A percentile compares a stretch with the other conserved stretches of the same genome.
phyloP scores from a whole-genome alignment of 345 rosid species.

The Rhodamnia rubescens region DNA sequence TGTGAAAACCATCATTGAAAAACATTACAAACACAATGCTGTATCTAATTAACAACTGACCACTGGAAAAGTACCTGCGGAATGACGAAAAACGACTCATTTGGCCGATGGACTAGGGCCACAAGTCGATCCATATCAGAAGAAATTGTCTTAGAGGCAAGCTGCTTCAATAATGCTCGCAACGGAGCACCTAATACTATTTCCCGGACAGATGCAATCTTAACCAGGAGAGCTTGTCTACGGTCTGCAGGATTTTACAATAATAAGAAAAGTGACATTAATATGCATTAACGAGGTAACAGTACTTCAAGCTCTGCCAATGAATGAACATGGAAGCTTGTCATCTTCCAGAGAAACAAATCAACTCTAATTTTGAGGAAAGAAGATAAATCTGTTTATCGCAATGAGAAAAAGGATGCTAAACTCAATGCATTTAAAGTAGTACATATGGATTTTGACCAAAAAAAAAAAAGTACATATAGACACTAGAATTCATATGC shows the following conservation, averaged over 20 bases:
- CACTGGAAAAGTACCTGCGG: conserved; percentile 47
- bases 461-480: too few relatives aligned
- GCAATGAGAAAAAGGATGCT: background rate
- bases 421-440: background rate
- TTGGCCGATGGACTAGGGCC: conserved; percentile 89
- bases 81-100: conserved; percentile 75
- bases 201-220: conserved; percentile 87
- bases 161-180: conserved; percentile 54
- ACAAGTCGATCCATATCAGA: conserved; percentile 44
- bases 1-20: too few relatives aligned
- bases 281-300: background rate
- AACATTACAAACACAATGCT: too few relatives aligned
- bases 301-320: background rate
- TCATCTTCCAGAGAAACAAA: background rate
- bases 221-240: conserved; percentile 44
- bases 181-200: conserved; percentile 89
- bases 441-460: background rate
- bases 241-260: conserved; percentile 28
- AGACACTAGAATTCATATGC: background rate
- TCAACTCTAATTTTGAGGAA: background rate
- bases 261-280: background rate
- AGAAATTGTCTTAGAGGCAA: conserved; percentile 63
- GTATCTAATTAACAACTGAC: background rate
- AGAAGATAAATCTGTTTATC: background rate
- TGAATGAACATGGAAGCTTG: background rate